Evolutionary conservation across 345 rosid species (phyloP).

Genomic region (Sonneratia alba): DNA sequence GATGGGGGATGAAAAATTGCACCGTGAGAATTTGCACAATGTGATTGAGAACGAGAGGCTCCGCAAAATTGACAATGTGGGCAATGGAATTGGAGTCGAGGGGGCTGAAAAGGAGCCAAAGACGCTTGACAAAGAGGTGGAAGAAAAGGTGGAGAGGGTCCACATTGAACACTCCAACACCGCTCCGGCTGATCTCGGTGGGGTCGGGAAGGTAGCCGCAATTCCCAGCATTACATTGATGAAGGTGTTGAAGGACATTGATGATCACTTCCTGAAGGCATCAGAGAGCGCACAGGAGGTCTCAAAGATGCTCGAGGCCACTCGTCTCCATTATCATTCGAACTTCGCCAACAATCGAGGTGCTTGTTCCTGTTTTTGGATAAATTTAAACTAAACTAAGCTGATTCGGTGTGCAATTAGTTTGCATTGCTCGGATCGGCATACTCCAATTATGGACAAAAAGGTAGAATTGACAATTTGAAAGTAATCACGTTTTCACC

Average conservation of each 20-base stretch:
- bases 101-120: conserved; percentile 33
- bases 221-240: conserved; percentile 39
- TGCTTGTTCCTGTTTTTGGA: conserved; percentile 11
- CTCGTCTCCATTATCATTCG: conserved; percentile 85
- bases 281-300: conserved; percentile 82
- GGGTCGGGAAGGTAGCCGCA: conserved; percentile 16
- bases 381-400: neutral
- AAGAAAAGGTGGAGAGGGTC: neutral
- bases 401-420: neutral
- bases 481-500: neutral
- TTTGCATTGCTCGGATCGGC: neutral
- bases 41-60: conserved; percentile 14
- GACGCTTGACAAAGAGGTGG: conserved; percentile 46
- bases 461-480: neutral
- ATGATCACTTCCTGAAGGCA: conserved; percentile 78
- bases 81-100: conserved; percentile 11
- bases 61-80: conserved; percentile 13
- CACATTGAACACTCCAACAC: conserved; percentile 54
- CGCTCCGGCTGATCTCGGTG: conserved; percentile 49
- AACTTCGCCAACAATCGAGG: conserved; percentile 89
- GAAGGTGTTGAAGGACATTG: conserved; percentile 57
- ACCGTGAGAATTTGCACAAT: neutral
- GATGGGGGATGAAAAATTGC: neutral
- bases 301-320: conserved; percentile 83
- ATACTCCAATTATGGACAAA: neutral